phyloP scores from a whole-genome alignment of 495 filamentous ascomycete genomes.

The Podospora bellae-mahoneyi region DNA sequence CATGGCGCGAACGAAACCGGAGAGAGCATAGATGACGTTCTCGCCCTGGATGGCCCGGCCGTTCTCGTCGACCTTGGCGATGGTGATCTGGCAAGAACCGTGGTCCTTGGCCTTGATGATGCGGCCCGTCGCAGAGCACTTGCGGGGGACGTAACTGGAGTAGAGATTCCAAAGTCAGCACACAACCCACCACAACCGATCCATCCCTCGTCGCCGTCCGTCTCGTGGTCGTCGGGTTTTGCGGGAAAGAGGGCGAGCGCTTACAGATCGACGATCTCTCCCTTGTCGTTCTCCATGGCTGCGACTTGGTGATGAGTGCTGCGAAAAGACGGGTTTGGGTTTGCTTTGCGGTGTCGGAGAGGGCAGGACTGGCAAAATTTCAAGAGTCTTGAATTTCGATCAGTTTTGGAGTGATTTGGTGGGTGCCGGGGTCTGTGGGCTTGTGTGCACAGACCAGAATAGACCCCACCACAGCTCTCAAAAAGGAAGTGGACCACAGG shows the following conservation, averaged over 20 bases:
- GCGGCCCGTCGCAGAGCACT: constrained; percentile 90
- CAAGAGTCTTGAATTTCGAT: constrained; percentile 30
- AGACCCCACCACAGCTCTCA: constrained; percentile 5
- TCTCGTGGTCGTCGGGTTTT: constrained; percentile 28
- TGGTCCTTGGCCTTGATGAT: constrained; percentile 99
- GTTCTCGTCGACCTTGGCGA: constrained; percentile 96
- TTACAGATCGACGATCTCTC: constrained; percentile 98
- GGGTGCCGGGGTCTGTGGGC: constrained; percentile 28
- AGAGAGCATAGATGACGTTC: constrained; percentile 95
- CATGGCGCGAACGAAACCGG: constrained; percentile 96
- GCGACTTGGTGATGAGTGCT: constrained; percentile 31
- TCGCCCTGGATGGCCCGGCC: constrained; percentile 90
- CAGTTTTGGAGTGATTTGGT: constrained; percentile 36
- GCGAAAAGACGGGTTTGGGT: constrained; percentile 28
- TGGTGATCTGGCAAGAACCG: constrained; percentile 85
- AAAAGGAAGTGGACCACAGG: not conserved
- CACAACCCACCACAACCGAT: not conserved
- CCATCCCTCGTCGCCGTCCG: not conserved
- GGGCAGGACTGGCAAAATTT: constrained; percentile 29
- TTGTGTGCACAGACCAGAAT: constrained; percentile 26
- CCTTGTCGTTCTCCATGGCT: constrained; percentile 50
- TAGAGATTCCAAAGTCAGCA: constrained; percentile 2
- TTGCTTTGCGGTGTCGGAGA: constrained; percentile 29
- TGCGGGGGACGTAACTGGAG: constrained; percentile 94
- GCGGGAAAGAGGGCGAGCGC: not conserved